Evolutionary conservation across 768 basidiomycete species (phyloP), one percentile per base, ranked within the genome.

Genomic region (Solioccasus polychromus): DNA sequence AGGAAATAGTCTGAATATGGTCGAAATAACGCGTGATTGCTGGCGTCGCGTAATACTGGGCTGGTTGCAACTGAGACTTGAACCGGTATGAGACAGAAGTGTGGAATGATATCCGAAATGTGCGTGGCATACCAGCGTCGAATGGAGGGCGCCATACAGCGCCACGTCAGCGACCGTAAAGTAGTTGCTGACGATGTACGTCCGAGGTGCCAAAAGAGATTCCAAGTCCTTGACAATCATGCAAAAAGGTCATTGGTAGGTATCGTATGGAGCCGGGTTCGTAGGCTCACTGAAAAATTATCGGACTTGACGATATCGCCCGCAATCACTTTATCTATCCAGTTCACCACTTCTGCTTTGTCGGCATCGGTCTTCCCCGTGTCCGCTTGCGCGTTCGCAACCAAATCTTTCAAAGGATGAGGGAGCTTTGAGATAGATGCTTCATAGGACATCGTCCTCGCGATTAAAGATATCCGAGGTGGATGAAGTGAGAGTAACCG

Each of bases 11-110:
- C 70, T 98, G 95, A 47, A 99, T 78, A 68, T 97, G 92, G 68
- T 94, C 88, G 62, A 98, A 95, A 75, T 95, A 97, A 35, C 96
- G 88, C 32, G 88, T 88, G 30, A 98, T 65, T 18, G 89, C 77
- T 5, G 95, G 92, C 44, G 82, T 78, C 15, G 83, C 69, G 62
- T 89, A 85, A 71, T 89, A 86, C 61, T 88, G 79, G n/a, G 75
- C 54, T 5, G 87, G 74, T 56, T 81, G 77, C 15, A 87, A 71
- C 59, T 83, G 80, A 8, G 86, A 79, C 85, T 95, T 63, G 26
- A 48, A 15, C 9, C 4, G 4, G 26, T 17, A 42, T 66, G 26
- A 59, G 48, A 48, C 19, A 12, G 22, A n/a, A 23, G 26, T 2
- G 28, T 35, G 20, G 12, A 18, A 34, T 7, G 8, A 25, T 12